Evolutionary conservation across 2,329 filamentous ascomycete species (phyloP), one percentile per base, ranked within the genome.

Genomic region (Colletotrichum orchidophilum): DNA sequence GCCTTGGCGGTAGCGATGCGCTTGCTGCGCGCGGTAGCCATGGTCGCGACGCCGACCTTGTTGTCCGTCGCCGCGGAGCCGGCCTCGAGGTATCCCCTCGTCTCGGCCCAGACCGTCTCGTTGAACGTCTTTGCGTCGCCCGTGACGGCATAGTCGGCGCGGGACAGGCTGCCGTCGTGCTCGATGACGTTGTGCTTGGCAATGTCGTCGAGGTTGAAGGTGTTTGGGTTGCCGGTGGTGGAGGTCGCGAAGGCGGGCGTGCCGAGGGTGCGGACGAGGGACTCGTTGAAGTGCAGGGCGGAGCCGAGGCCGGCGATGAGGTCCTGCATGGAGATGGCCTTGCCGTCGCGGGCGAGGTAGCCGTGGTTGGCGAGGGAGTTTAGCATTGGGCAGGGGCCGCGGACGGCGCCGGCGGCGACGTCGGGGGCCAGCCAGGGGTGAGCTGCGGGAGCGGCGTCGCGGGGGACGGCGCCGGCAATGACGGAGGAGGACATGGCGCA

Each of bases 401-500:
- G 71, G 50, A 92, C 92, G 1, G 90, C 68, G 13, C 26, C 7
- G 18, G 52, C 68, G 13, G 33, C 7, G 15, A 42, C 64, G 12
- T 52, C 64, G n/a, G 68, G 68, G 42, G 68, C 57, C 7, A 53
- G 26, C 63, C 64, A 71, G 39, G 58, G 57, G 64, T 58, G 58
- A 29, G 63, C 21, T n/a, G 67, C 35, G 68, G 50, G 58, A 39
- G 63, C 21, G 29, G 67, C 35, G 29, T 50, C 50, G 13, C 50
- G 55, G 50, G 59, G 50, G 18, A 35, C 12, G 26, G 63, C 63
- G 63, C 24, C 12, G 33, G n/a, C n/a, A n/a, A n/a, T n/a, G n/a
- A 26, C 42, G 54, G 58, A 33, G 52, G 27, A 27, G 58, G 31
- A n/a, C 3, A 66, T 49, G 58, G 64, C 64, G 42, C 42, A 66